Evolutionary conservation across 352 stramenopile genomes (phyloP).

Genomic region (Phytophthora cryptogea): DNA sequence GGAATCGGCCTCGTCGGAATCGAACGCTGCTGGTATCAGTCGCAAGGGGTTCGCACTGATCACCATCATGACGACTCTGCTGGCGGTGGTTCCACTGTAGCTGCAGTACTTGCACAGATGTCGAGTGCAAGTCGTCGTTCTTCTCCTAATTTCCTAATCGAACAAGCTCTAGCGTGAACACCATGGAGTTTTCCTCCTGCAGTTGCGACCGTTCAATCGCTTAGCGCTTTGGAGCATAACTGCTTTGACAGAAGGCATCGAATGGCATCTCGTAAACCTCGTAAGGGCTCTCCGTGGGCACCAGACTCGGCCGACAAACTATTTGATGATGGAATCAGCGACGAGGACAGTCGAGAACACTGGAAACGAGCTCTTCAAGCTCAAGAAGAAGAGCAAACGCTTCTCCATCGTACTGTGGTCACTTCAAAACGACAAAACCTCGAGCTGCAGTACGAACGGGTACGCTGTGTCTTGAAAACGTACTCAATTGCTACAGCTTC

Average conservation of each 20-base stretch:
- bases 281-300: constrained; percentile 21
- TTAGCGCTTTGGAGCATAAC: constrained; percentile 5
- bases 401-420: constrained; percentile 75
- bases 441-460: constrained; percentile 61
- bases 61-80: neutral
- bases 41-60: neutral
- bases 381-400: constrained; percentile 66
- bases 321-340: constrained; percentile 24
- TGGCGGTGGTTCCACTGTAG: constrained; percentile 1
- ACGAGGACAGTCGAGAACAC: constrained; percentile 29
- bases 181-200: too few species aligned
- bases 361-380: constrained; percentile 44
- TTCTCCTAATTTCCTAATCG: neutral
- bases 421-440: constrained; percentile 68
- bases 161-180: neutral
- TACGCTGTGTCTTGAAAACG: constrained; percentile 16
- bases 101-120: neutral
- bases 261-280: constrained; percentile 34
- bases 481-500: neutral
- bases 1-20: constrained; percentile 12
- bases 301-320: constrained; percentile 26
- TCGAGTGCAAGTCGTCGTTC: neutral
- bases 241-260: constrained; percentile 1
- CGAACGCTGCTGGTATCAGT: neutral
- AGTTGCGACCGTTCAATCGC: constrained; percentile 7